Base-by-base conservation (phyloP, 805 yeast genomes). In the Kuraishia hungarica region DNA sequence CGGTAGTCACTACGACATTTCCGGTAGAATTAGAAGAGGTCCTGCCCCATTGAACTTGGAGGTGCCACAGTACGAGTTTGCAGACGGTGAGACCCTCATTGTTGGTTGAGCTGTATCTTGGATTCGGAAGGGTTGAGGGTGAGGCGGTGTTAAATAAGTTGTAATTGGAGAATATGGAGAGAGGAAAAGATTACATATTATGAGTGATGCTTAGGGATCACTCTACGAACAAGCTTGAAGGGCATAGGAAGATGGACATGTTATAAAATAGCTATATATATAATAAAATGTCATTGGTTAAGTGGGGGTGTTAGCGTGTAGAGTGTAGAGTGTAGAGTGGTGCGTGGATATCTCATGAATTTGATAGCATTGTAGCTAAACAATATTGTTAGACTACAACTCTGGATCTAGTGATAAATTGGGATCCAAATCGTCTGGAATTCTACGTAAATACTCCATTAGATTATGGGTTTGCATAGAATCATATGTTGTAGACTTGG, bases 1-100 rank as follows among this genome's bases (percentile, higher is more conserved):
- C 82, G 99, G 99, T 83, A 93, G 98, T 71, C 99, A 96, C 77
- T 94, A 94, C 78, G 99, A 94, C 79, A 96, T 96, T 78, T 92
- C 97, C 61, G 99, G 99, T 75, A 93, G 99, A 86, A 93, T 94
- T 73, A 90, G 99, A 86, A 93, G 84, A 80, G 99, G 99, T 66
- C 99, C 99, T 66, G 99, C 99, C 72, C 99, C 99, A 70, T 83
- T 90, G 75, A 94, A 94, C 82, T 84, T 94, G 80, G 99, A 94
- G 81, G 81, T 94, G 67, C 99, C 99, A 66, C 79, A 82, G 66
- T 94, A 94, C 73, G 89, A 84, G 64, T 88, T 94, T 71, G 67
- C 81, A 59, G 85, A 78, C 55, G 96, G 88, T 70, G 90, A 89
- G 61, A 86, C 88, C 71, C 75, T 94, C 65, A 82, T 91, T 65